Evolutionary conservation across 208 protist species (phyloP).

Genomic region (Phytomonas francai): DNA sequence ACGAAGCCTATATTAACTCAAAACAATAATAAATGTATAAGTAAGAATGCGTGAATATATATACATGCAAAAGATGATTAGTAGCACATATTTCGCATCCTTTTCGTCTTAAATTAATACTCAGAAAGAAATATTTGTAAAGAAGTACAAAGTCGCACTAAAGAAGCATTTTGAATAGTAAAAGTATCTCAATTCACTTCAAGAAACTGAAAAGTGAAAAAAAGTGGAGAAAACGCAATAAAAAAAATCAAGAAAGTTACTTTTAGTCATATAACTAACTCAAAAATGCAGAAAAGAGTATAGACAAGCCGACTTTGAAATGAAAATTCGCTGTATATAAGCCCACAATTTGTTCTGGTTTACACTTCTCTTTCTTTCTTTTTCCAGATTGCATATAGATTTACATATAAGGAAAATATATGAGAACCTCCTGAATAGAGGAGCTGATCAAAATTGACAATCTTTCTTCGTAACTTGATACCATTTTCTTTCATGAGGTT

Average conservation of each 20-base stretch:
- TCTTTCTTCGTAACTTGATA: conserved; percentile 6
- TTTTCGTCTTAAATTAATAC: background rate
- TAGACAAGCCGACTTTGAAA: conserved; percentile 1
- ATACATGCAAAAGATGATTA: background rate
- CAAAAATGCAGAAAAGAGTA: conserved; percentile 10
- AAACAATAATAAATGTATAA: conserved; percentile 9
- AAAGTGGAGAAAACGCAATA: conserved; percentile 13
- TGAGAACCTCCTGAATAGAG: background rate
- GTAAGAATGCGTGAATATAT: conserved; percentile 2
- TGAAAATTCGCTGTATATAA: background rate
- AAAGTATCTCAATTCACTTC: background rate
- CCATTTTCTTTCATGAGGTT: background rate
- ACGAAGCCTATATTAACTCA: conserved; percentile 10
- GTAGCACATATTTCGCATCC: background rate
- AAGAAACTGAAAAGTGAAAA: conserved; percentile 9
- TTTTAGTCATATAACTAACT: conserved; percentile 9
- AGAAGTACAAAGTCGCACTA: background rate
- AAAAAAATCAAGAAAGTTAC: conserved; percentile 15
- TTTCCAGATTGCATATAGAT: background rate
- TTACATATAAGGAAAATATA: conserved; percentile 20
- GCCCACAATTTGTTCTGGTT: background rate
- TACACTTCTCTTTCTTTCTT: conserved; percentile 2
- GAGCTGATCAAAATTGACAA: conserved; percentile 2
- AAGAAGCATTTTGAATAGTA: background rate
- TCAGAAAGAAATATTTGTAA: background rate